Conservation (phyloP, 2,329 filamentous ascomycete species). For the Pleomassaria siparia region DNA sequence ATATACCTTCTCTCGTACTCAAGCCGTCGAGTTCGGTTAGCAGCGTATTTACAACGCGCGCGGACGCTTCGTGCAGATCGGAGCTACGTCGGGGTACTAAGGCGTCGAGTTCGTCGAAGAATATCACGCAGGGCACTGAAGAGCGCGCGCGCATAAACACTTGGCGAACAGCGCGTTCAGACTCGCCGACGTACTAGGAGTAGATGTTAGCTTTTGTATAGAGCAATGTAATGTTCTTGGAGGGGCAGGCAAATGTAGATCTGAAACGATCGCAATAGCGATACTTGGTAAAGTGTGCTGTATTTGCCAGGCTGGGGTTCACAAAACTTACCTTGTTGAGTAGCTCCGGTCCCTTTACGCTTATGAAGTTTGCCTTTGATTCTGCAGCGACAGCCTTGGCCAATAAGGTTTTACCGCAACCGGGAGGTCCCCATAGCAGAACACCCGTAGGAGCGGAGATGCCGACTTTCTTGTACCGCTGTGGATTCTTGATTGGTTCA, state of each 20-base stretch:
- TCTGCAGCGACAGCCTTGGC: slow-evolving; percentile 96
- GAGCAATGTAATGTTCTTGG: background rate
- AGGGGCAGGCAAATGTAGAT: background rate
- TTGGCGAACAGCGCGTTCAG: slow-evolving; percentile 87
- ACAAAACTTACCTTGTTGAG: slow-evolving; percentile 70
- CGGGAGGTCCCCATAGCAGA: slow-evolving; percentile 92
- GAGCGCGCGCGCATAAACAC: slow-evolving; percentile 87
- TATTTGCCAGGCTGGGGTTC: background rate
- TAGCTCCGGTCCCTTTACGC: slow-evolving; percentile 92
- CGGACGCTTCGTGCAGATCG: slow-evolving; percentile 74
- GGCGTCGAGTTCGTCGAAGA: slow-evolving; percentile 97
- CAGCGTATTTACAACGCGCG: slow-evolving; percentile 90
- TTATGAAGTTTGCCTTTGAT: slow-evolving; percentile 96
- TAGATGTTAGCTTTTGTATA: slow-evolving; percentile 9
- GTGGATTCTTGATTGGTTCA: slow-evolving; percentile 80
- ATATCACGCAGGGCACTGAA: slow-evolving; percentile 88
- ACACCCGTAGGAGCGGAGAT: slow-evolving; percentile 83
- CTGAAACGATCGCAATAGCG: background rate
- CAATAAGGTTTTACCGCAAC: slow-evolving; percentile 93
- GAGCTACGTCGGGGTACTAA: slow-evolving; percentile 83
- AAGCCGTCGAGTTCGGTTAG: slow-evolving; percentile 93
- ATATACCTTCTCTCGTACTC: slow-evolving; percentile 78
- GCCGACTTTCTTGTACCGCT: slow-evolving; percentile 73
- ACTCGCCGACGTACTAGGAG: slow-evolving; percentile 80
- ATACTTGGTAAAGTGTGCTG: background rate